Conservation (phyloP, 495 filamentous ascomycete species). For the Articulospora tetracladia region DNA sequence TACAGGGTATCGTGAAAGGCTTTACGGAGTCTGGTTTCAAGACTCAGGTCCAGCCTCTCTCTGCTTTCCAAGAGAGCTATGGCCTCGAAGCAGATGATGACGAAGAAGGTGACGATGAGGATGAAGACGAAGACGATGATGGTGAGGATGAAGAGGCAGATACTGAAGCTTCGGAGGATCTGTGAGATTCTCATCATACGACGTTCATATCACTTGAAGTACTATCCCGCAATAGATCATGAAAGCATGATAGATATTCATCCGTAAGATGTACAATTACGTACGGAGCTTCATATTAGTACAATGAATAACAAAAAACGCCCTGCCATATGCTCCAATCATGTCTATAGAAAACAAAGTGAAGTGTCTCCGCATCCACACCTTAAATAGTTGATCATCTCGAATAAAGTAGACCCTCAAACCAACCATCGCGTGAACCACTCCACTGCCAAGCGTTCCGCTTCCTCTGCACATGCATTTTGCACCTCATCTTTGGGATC, state of each 20-base stretch:
- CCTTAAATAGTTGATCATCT: too few relatives aligned
- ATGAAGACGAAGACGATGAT: constrained; percentile 37
- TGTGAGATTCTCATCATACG: background rate
- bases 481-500: constrained; percentile 40
- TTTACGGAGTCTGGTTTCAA: constrained; percentile 75
- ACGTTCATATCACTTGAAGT: background rate
- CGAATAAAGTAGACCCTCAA: too few relatives aligned
- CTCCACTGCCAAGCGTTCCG: constrained; percentile 50
- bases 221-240: background rate
- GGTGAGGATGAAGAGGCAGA: background rate
- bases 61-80: constrained; percentile 87
- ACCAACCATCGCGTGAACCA: constrained; percentile 38
- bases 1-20: constrained; percentile 63
- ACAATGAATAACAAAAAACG: too few relatives aligned
- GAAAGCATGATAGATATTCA: too few relatives aligned
- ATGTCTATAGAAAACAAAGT: too few relatives aligned
- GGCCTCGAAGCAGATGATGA: constrained; percentile 70
- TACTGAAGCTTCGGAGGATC: background rate
- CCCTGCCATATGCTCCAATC: too few relatives aligned
- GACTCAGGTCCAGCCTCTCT: constrained; percentile 67
- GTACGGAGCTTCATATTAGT: too few relatives aligned
- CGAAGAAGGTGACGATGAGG: constrained; percentile 63
- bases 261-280: too few relatives aligned
- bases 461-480: constrained; percentile 37
- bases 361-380: too few relatives aligned